Conservation (phyloP, 2,329 filamentous ascomycete species). For the Claviceps cyperi region DNA sequence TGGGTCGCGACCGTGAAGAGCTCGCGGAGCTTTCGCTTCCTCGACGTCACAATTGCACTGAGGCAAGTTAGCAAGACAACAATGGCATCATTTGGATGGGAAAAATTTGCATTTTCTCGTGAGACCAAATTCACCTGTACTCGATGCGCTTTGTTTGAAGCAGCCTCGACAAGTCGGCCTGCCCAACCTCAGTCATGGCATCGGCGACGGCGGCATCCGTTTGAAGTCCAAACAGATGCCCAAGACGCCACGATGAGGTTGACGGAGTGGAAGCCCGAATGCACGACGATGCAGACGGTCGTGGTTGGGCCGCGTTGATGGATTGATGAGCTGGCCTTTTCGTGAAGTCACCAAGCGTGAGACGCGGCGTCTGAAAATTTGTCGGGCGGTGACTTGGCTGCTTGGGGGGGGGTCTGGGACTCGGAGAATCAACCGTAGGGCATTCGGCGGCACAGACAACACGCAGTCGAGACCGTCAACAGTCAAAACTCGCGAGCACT, state of each 20-base stretch:
- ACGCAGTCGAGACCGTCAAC: too few species aligned
- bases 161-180: slow-evolving; percentile 50
- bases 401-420: not conserved
- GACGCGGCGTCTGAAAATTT: slow-evolving; percentile 19
- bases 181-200: slow-evolving; percentile 60
- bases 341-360: slow-evolving; percentile 14
- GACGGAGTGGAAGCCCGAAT: slow-evolving; percentile 16
- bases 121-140: slow-evolving; percentile 38
- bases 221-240: slow-evolving; percentile 47
- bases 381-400: slow-evolving; percentile 11
- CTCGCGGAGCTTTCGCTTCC: slow-evolving; percentile 83
- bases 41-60: slow-evolving; percentile 64
- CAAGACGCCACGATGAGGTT: slow-evolving; percentile 11
- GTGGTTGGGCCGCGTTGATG: slow-evolving; percentile 17
- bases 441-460: too few species aligned
- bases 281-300: slow-evolving; percentile 18
- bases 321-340: slow-evolving; percentile 13
- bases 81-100: slow-evolving; percentile 32
- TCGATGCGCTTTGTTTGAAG: slow-evolving; percentile 50
- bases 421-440: not conserved
- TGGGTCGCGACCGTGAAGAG: slow-evolving; percentile 69
- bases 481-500: too few species aligned
- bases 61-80: slow-evolving; percentile 28
- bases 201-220: slow-evolving; percentile 55
- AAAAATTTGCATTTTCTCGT: slow-evolving; percentile 33